Percentiles rank a stretch among this genome's conserved stretches.
phyloP scores from a whole-genome alignment of 306 rosid species.

The Astragalus membranaceus region DNA sequence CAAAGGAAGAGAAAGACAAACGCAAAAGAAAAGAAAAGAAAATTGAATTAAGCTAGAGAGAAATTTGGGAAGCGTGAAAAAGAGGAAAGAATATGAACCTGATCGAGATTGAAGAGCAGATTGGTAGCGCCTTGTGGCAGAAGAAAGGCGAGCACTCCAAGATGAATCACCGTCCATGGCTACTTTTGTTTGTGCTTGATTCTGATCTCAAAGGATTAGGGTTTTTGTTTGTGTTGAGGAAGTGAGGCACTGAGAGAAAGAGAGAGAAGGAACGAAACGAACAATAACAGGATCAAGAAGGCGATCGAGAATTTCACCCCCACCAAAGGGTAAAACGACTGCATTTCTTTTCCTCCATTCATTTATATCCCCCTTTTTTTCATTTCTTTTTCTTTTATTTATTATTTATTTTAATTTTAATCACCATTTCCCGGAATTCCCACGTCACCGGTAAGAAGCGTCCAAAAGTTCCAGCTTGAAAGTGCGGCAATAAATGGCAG shows the following conservation, averaged over 20 bases:
- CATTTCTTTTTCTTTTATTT: not conserved
- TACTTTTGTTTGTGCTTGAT: not conserved
- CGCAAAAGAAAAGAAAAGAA: not conserved
- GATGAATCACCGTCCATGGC: slow-evolving; percentile 80
- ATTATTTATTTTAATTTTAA: not conserved
- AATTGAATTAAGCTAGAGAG: not conserved
- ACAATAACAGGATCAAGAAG: not conserved
- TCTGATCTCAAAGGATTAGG: slow-evolving; percentile 18
- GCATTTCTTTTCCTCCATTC: slow-evolving; percentile 8
- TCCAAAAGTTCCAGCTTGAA: slow-evolving; percentile 11
- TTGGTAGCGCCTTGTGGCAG: slow-evolving; percentile 65
- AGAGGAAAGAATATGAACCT: slow-evolving; percentile 29
- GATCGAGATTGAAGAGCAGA: slow-evolving; percentile 81
- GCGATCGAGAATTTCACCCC: slow-evolving; percentile 18
- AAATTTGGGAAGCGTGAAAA: not conserved
- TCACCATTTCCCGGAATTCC: not conserved
- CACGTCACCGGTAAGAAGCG: slow-evolving; percentile 14
- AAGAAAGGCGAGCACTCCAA: slow-evolving; percentile 75
- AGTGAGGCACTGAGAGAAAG: not conserved
- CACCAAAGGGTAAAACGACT: not conserved
- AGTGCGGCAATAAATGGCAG: not conserved
- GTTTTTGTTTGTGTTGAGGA: slow-evolving; percentile 19
- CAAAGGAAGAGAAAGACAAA: not conserved
- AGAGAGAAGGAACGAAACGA: not conserved
- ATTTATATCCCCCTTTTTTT: not conserved